phyloP scores from a whole-genome alignment of 2,329 filamentous ascomycete genomes.

The Aspergillus thermomutatus region DNA sequence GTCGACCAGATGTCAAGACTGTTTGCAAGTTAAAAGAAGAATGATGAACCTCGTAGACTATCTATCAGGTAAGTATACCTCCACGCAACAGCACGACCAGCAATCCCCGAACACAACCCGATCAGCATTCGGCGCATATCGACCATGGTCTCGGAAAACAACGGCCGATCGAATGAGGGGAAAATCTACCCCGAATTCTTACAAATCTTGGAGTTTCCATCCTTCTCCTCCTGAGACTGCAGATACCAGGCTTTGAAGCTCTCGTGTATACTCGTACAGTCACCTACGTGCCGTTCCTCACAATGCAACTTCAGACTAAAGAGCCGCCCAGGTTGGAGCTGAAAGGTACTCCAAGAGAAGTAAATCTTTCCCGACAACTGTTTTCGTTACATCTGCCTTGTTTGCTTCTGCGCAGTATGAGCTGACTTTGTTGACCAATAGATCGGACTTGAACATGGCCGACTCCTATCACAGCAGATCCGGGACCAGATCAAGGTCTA shows the following conservation, averaged over 20 bases:
- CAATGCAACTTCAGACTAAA: constrained; percentile 39
- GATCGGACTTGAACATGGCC: constrained; percentile 51
- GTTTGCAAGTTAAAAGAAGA: neutral
- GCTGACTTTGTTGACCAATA: constrained; percentile 17
- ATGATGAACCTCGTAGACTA: neutral
- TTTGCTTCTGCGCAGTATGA: neutral
- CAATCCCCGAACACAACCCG: neutral
- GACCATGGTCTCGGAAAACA: neutral
- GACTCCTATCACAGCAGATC: constrained; percentile 39
- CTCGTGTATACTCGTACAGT: neutral
- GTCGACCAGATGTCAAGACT: neutral
- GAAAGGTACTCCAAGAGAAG: constrained; percentile 24
- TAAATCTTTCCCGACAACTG: constrained; percentile 7
- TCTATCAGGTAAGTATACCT: neutral
- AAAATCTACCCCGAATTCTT: neutral
- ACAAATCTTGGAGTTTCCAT: neutral
- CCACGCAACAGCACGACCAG: neutral
- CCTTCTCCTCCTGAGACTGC: neutral
- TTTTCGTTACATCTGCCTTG: neutral
- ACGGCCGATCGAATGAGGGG: neutral
- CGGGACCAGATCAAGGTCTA: constrained; percentile 47
- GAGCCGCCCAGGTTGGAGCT: constrained; percentile 22
- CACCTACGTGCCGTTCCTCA: constrained; percentile 26
- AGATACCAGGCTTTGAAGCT: neutral
- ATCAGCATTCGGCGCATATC: neutral